Percentiles rank a stretch among this genome's conserved stretches.
These are phyloP conservation scores for Mycena pura DNA, from an alignment of 768 basidiomycete genomes.

Conservation along the genomic window DNA sequence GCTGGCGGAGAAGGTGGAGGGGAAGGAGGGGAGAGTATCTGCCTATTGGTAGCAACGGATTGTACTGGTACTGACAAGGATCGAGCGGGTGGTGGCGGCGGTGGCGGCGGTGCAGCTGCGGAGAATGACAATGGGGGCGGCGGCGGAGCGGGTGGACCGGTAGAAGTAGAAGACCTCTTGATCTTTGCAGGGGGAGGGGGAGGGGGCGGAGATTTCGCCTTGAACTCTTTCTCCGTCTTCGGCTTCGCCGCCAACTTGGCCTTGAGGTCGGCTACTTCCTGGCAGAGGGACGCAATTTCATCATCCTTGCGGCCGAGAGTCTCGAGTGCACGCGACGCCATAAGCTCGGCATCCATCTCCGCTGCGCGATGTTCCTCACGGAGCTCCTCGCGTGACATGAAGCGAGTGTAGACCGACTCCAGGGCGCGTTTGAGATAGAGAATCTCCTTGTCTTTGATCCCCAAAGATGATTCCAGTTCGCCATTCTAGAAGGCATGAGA, in stretches of 20 bases:
- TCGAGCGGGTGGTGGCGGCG: conserved; percentile 30
- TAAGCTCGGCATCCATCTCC: conserved; percentile 68
- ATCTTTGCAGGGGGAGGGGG: conserved; percentile 36
- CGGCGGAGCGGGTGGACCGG: conserved; percentile 26
- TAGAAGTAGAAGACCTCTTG: conserved; percentile 34
- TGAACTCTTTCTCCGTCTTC: conserved; percentile 75
- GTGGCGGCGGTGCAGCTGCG: conserved; percentile 26
- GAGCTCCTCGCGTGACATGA: conserved; percentile 62
- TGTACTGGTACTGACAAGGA: too few relatives aligned
- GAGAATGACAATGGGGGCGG: conserved; percentile 34
- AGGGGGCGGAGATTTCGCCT: conserved; percentile 47
- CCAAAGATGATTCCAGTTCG: conserved; percentile 55
- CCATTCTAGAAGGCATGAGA: conserved; percentile 46
- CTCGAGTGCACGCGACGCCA: conserved; percentile 79
- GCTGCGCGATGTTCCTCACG: conserved; percentile 52
- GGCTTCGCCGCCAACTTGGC: conserved; percentile 58
- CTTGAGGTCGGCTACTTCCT: conserved; percentile 58
- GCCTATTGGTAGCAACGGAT: conserved; percentile 28
- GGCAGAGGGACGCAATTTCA: conserved; percentile 60
- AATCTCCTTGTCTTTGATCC: conserved; percentile 74
- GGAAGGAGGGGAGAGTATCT: conserved; percentile 33
- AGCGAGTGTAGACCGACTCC: conserved; percentile 86
- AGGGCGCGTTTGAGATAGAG: conserved; percentile 83
- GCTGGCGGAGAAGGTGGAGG: conserved; percentile 36
- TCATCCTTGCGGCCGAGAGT: conserved; percentile 24